phyloP scores from a whole-genome alignment of 768 basidiomycete species.

The Lentinula aciculospora region DNA sequence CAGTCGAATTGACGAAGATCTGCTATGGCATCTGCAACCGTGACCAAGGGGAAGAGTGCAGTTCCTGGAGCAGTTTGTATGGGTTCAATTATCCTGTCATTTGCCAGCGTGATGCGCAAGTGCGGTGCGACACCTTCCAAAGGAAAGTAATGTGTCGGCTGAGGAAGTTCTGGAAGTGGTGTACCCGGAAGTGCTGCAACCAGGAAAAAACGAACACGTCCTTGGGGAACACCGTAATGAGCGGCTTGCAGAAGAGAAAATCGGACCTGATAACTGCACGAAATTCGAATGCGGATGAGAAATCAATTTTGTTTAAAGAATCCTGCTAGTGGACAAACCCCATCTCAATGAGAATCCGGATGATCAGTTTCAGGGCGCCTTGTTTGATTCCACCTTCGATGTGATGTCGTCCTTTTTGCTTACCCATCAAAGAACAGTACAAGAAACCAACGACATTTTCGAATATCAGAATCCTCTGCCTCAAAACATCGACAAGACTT shows the following conservation, averaged over 20 bases:
- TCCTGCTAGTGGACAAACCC: slow-evolving; percentile 32
- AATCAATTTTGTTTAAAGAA: not conserved
- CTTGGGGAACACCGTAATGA: slow-evolving; percentile 53
- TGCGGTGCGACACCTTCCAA: slow-evolving; percentile 30
- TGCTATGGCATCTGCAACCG: slow-evolving; percentile 66
- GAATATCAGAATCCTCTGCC: slow-evolving; percentile 37
- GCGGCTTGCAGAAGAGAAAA: slow-evolving; percentile 47
- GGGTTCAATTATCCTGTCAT: slow-evolving; percentile 32
- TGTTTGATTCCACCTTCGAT: slow-evolving; percentile 61
- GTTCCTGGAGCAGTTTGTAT: slow-evolving; percentile 43
- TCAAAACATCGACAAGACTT: slow-evolving; percentile 43
- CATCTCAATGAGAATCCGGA: slow-evolving; percentile 58
- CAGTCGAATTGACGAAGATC: slow-evolving; percentile 75
- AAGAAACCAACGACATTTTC: slow-evolving; percentile 55
- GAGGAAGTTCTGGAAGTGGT: slow-evolving; percentile 45
- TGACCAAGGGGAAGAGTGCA: slow-evolving; percentile 52
- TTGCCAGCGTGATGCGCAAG: slow-evolving; percentile 39
- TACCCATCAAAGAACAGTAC: slow-evolving; percentile 33
- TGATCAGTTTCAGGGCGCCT: slow-evolving; percentile 69
- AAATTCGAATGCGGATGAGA: not conserved
- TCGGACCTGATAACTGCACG: slow-evolving; percentile 45
- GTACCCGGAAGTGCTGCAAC: slow-evolving; percentile 37
- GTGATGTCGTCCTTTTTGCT: slow-evolving; percentile 33
- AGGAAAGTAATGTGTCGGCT: slow-evolving; percentile 52
- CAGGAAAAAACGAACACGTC: slow-evolving; percentile 47